A percentile compares a stretch with the other conserved stretches of the same genome.
phyloP scores from a whole-genome alignment of 106 monocot species.

The Vanilla planifolia region DNA sequence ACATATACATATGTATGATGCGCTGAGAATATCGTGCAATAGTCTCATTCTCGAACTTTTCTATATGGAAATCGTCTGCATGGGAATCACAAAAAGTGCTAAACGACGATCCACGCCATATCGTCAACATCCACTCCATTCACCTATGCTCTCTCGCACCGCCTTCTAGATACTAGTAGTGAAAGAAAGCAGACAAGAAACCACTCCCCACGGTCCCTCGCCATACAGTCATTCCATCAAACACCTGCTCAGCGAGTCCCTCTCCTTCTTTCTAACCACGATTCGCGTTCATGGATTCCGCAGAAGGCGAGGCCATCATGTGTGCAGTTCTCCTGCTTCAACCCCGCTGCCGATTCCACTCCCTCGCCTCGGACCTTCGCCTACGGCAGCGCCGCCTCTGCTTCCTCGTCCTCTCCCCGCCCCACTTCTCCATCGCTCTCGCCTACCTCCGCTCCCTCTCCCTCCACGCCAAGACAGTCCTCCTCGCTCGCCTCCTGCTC shows the following conservation, averaged over 20 bases:
- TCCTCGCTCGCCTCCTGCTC: constrained; percentile 77
- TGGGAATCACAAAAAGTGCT: constrained; percentile 2
- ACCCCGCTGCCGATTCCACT: constrained; percentile 12
- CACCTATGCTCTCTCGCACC: background rate
- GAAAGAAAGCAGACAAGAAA: background rate
- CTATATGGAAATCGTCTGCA: no score
- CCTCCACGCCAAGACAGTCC: constrained; percentile 48
- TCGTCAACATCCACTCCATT: no score
- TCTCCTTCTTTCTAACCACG: background rate
- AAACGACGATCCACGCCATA: constrained; percentile 1
- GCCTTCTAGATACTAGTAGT: background rate
- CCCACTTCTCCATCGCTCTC: constrained; percentile 48
- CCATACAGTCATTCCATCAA: background rate
- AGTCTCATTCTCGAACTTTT: no score
- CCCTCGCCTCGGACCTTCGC: constrained; percentile 49
- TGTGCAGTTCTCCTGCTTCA: constrained; percentile 23
- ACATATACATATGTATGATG: no score
- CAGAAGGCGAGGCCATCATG: constrained; percentile 31
- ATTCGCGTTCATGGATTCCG: constrained; percentile 1
- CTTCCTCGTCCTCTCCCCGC: constrained; percentile 63
- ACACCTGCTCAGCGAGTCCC: background rate
- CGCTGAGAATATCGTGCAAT: no score
- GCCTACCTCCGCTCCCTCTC: constrained; percentile 64
- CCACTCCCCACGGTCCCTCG: background rate
- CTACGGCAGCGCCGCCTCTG: constrained; percentile 53